Percentiles rank a stretch among this genome's conserved stretches.
phyloP scores from a whole-genome alignment of 164 flowering plant species.

The Platanus orientalis region DNA sequence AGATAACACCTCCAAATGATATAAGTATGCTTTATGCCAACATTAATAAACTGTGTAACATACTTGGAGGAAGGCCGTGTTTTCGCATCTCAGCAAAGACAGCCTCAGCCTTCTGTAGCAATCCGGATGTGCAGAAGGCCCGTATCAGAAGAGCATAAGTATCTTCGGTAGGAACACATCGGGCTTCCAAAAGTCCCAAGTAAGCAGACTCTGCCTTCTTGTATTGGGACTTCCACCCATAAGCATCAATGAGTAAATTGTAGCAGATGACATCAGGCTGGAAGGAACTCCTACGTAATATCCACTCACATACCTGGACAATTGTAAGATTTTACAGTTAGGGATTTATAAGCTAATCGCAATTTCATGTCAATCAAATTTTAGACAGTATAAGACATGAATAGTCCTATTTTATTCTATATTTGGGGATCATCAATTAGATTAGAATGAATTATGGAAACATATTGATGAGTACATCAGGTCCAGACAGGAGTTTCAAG shows the following conservation, averaged over 20 bases:
- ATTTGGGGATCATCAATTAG: too few relatives aligned
- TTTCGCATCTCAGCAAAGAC: conserved; percentile 66
- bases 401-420: too few relatives aligned
- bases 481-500: too few relatives aligned
- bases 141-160: conserved; percentile 80
- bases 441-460: too few relatives aligned
- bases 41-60: conserved; percentile 9
- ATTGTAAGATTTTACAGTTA: conserved; percentile 5
- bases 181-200: conserved; percentile 53
- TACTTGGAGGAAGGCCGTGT: conserved; percentile 59
- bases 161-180: conserved; percentile 76
- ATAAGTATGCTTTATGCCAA: not conserved
- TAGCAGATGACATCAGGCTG: conserved; percentile 71
- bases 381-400: too few relatives aligned
- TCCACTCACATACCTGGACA: conserved; percentile 74
- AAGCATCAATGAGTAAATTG: conserved; percentile 85
- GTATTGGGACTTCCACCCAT: conserved; percentile 51
- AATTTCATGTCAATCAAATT: not conserved
- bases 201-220: conserved; percentile 64
- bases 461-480: too few relatives aligned
- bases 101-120: conserved; percentile 70
- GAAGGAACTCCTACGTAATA: conserved; percentile 68
- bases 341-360: not conserved
- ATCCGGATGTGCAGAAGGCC: conserved; percentile 58
- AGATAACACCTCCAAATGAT: too few relatives aligned